Conservation (phyloP, 2,329 filamentous ascomycete genomes). For the Periconia sp. region DNA sequence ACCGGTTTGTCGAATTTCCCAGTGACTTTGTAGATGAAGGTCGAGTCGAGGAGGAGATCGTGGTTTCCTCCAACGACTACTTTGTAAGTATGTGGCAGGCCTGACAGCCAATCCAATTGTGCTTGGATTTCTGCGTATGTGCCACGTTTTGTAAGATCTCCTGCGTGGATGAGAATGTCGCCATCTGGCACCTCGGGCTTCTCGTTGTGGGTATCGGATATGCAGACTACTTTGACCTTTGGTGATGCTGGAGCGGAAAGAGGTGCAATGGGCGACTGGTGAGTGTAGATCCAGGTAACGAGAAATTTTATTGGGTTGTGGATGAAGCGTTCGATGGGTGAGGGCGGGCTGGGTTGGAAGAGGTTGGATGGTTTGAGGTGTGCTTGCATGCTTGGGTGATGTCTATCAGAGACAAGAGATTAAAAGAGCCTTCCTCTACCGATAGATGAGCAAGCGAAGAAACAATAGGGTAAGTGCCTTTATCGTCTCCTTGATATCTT, state of each 20-base stretch:
- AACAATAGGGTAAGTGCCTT: too few relatives aligned
- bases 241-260: neutral
- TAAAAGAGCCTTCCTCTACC: too few relatives aligned
- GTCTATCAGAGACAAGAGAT: too few relatives aligned
- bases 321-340: conserved; percentile 1
- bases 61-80: conserved; percentile 85
- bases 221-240: conserved; percentile 81
- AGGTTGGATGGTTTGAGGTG: too few relatives aligned
- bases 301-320: conserved; percentile 5
- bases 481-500: too few relatives aligned
- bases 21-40: conserved; percentile 29
- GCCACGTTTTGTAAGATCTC: conserved; percentile 78
- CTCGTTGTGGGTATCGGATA: conserved; percentile 81
- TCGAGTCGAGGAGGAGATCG: conserved; percentile 54
- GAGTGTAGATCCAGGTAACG: conserved; percentile 12
- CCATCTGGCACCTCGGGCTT: conserved; percentile 65
- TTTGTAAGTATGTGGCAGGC: conserved; percentile 76
- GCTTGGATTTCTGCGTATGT: conserved; percentile 73
- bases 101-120: conserved; percentile 78
- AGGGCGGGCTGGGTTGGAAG: conserved; percentile 7
- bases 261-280: neutral
- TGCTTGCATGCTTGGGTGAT: too few relatives aligned
- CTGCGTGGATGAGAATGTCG: conserved; percentile 85
- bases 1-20: conserved; percentile 52
- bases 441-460: too few relatives aligned